Evolutionary conservation across 2,329 filamentous ascomycete species (phyloP), one percentile per base, ranked within the genome.

Genomic region (Acephala macrosclerotiorum): DNA sequence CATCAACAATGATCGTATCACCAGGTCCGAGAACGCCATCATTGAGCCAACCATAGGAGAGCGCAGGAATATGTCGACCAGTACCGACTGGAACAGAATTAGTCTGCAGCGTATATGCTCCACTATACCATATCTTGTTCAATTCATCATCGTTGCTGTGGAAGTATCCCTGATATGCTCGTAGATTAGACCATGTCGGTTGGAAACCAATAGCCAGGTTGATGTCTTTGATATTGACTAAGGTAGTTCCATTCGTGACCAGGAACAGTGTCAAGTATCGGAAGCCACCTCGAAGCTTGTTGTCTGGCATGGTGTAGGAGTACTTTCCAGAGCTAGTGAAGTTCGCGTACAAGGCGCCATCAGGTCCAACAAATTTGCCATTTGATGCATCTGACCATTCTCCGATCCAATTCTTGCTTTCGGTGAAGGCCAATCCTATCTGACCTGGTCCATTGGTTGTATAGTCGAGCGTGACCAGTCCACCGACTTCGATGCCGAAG

Each of bases 401-500:
- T 18, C 83, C 82, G 61, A 84, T 81, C 75, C 79, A 84, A 65
- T 82, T 78, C 68, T 80, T 83, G 1, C 78, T 78, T 68, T 85
- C 83, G 3, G 80, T 78, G 66, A 84, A 84, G 18, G 83, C 81
- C 9, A 85, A 70, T 0, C 82, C 82, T 6, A 85, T 67, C 1
- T 76, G 72, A 3, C 79, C 80, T 18, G 74, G 72, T 2, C 79
- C 78, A 12, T 77, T 78, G 4, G 80, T 76, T 2, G 58, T 49
- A 55, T 71, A 72, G 3, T 70, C 56, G 12, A 74, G 18, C 1
- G 66, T 82, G 8, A 85, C 75, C 61, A 88, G 81, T 12, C 86
- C 86, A 22, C 87, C 86, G 12, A 89, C 85, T 72, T 88, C 85
- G 35, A 80, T 79, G 3, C 85, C 86, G 72, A 88, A 89, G 72